Evolutionary conservation across 78 protist genomes (phyloP).

Genomic region (Trichosphaerium sp.): DNA sequence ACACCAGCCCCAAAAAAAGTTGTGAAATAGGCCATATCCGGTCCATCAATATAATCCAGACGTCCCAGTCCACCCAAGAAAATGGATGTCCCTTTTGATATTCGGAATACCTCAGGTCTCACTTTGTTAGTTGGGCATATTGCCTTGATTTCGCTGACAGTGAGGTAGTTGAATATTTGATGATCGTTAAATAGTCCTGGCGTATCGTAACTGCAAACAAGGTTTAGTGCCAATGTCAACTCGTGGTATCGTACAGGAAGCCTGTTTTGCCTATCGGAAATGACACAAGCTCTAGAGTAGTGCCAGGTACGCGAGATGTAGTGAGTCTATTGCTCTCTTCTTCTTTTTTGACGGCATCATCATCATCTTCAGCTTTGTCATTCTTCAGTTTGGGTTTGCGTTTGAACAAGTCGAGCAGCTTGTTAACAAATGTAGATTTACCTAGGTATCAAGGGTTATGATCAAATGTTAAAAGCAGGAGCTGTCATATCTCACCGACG

Average conservation of each 20-base stretch:
- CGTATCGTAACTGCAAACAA: conserved; percentile 41
- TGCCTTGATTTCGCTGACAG: conserved; percentile 9
- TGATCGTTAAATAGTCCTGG: conserved; percentile 33
- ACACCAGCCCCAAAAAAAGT: too few relatives aligned
- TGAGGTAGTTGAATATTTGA: conserved; percentile 20
- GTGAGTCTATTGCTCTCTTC: conserved; percentile 5
- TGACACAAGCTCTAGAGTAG: conserved; percentile 27
- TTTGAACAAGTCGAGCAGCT: conserved; percentile 5
- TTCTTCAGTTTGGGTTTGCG: neutral
- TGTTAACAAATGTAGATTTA: conserved; percentile 24
- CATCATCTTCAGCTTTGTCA: neutral
- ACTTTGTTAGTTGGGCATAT: conserved; percentile 18
- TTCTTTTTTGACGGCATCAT: neutral
- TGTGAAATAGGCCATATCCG: too few relatives aligned
- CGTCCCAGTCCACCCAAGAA: conserved; percentile 34
- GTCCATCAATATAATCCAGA: conserved; percentile 17
- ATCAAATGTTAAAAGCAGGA: too few relatives aligned
- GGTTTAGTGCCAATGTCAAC: too few relatives aligned
- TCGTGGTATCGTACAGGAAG: too few relatives aligned
- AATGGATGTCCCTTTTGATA: conserved; percentile 10
- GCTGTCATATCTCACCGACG: too few relatives aligned
- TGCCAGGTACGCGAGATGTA: conserved; percentile 31
- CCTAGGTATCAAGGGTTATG: too few relatives aligned
- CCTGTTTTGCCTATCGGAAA: conserved; percentile 33
- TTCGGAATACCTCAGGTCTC: conserved; percentile 17